phyloP scores from a whole-genome alignment of 768 basidiomycete species.

The Rhodocollybia butyracea region DNA sequence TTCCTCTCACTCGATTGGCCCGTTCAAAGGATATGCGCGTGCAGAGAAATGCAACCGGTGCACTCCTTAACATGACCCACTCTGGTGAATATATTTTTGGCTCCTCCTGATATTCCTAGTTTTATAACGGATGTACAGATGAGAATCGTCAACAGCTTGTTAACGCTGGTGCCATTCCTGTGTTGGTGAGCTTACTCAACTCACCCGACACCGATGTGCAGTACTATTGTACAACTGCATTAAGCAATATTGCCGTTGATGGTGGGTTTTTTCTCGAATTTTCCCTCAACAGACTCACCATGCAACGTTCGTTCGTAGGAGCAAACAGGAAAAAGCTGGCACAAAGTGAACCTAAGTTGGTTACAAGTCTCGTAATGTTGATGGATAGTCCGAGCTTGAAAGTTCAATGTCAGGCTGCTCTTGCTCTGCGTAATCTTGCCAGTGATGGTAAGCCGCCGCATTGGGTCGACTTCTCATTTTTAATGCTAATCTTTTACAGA shows the following conservation, averaged over 20 bases:
- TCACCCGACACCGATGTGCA: constrained; percentile 99
- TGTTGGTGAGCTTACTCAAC: constrained; percentile 90
- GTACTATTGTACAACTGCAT: constrained; percentile 98
- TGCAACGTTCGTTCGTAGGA: constrained; percentile 35
- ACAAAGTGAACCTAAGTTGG: constrained; percentile 90
- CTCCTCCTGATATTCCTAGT: neutral
- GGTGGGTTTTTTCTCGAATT: constrained; percentile 35
- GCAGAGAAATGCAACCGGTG: constrained; percentile 97
- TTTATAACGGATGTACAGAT: constrained; percentile 43
- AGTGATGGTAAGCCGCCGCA: constrained; percentile 72
- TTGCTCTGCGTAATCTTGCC: constrained; percentile 94
- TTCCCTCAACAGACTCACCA: neutral
- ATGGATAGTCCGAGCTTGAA: constrained; percentile 99
- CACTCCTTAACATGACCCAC: constrained; percentile 98
- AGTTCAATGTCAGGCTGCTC: constrained; percentile 97
- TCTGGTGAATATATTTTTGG: constrained; percentile 57
- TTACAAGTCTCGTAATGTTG: constrained; percentile 86
- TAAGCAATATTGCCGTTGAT: constrained; percentile 98
- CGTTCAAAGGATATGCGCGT: constrained; percentile 99
- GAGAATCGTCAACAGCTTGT: constrained; percentile 99
- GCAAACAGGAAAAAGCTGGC: constrained; percentile 93
- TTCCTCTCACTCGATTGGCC: constrained; percentile 92
- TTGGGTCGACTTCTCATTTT: neutral
- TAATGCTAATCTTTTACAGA: constrained; percentile 45
- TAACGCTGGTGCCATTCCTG: constrained; percentile 97